Evolutionary conservation across 2,329 filamentous ascomycete genomes (phyloP), one percentile per base, ranked within the genome.

Genomic region (Calonectria leucothoes): DNA sequence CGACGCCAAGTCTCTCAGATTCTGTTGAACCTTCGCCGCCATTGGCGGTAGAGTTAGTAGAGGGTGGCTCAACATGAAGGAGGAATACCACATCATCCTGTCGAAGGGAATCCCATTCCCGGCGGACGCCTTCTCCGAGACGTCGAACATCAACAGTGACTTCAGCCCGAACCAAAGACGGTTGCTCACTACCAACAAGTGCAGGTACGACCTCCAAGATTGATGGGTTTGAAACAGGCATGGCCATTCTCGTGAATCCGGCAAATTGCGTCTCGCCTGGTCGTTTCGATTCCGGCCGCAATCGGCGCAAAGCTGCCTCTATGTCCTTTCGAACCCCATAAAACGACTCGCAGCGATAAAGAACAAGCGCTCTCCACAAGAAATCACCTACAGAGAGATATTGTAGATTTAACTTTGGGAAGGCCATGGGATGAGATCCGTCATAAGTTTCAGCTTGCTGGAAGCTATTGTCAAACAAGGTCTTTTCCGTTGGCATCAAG

Each of bases 371-470:
- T 75, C 97, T 91, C 95, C 96, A 99, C n/a, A 99, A 86, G 79
- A 99, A 99, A 83, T 99, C 97, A 3, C 95, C 95, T 65, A 98
- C 92, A 3, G 96, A 98, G 17, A 99, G 88, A 84, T 99, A 99
- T 82, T 99, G 97, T 33, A 99, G 87, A 79, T 98, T 99, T 57
- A 98, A 86, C 83, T 99, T 99, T 3, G 97, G 97, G 52, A 99
- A 92, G 3, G 97, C 95, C 71, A 99, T 88, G 6, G 97, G 96
- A 61, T 91, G 91, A 29, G 95, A 95, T 31, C 96, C 96, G 82
- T 98, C 93, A 80, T 98, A 98, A 10, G 89, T 89, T 80, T 98
- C 96, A 70, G 96, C 96, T 71, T 95, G 91, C 70, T 96, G 85
- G 67, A 98, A 90, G 31, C 92, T 91, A 65, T 89, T 89, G 72